Percentiles rank a stretch among this genome's conserved stretches.
Conservation (phyloP, 495 filamentous ascomycete species). For the Penicillium diatomitis region DNA sequence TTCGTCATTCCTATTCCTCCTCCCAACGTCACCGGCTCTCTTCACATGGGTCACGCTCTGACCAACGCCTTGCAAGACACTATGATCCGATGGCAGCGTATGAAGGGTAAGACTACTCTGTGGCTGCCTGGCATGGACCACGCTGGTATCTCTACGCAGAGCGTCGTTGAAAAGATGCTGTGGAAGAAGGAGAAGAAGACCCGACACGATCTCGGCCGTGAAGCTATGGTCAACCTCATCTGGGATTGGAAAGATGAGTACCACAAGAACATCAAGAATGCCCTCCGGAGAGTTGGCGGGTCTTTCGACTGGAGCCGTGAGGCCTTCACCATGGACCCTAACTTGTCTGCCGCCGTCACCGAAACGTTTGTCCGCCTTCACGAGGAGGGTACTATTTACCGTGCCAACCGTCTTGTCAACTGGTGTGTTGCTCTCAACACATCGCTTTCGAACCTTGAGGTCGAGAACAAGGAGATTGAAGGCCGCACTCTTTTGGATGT, state of each 20-base stretch:
- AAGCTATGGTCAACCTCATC: conserved; percentile 48
- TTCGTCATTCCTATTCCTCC: conserved; percentile 72
- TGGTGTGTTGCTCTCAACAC: conserved; percentile 69
- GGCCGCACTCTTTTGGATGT: conserved; percentile 59
- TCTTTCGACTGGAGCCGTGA: conserved; percentile 58
- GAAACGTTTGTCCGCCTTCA: conserved; percentile 66
- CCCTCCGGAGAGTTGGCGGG: conserved; percentile 49
- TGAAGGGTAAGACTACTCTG: conserved; percentile 58
- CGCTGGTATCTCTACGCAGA: conserved; percentile 69
- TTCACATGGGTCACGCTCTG: conserved; percentile 66
- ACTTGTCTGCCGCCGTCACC: conserved; percentile 57
- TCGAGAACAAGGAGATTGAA: conserved; percentile 62
- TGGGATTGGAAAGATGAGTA: conserved; percentile 68
- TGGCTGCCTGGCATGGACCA: conserved; percentile 71
- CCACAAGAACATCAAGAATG: conserved; percentile 50
- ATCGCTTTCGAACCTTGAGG: conserved; percentile 68
- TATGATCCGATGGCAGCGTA: conserved; percentile 62
- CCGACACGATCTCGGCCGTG: conserved; percentile 56
- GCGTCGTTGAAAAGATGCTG: conserved; percentile 69
- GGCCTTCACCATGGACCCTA: conserved; percentile 67
- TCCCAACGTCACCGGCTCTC: conserved; percentile 66
- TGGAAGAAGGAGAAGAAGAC: conserved; percentile 58
- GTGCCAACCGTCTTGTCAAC: conserved; percentile 68
- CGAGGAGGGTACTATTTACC: conserved; percentile 68
- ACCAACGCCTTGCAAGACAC: conserved; percentile 62